These are phyloP conservation scores for Alternaria panax DNA, from an alignment of 2,329 filamentous ascomycete genomes.

Conservation along the genomic window DNA sequence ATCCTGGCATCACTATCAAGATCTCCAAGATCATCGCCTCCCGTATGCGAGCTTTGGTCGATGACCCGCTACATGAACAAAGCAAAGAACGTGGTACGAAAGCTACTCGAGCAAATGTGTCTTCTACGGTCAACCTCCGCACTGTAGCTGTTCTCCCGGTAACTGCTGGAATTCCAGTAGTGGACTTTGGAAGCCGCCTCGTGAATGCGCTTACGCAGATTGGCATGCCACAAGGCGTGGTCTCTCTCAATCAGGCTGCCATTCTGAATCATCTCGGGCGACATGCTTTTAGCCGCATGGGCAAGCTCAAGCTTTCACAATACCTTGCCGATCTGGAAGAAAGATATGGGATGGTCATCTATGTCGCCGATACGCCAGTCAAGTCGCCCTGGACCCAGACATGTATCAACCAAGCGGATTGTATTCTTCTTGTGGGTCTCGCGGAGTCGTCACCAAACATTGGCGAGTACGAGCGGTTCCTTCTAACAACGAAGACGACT, in stretches of 20 bases:
- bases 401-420: conserved; percentile 95
- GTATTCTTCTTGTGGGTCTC: conserved; percentile 88
- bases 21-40: conserved; percentile 98
- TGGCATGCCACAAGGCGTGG: conserved; percentile 86
- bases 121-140: conserved; percentile 88
- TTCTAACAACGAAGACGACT: conserved; percentile 96
- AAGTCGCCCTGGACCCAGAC: conserved; percentile 99
- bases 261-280: conserved; percentile 94
- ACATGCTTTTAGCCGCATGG: conserved; percentile 97
- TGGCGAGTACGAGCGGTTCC: conserved; percentile 94
- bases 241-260: conserved; percentile 88
- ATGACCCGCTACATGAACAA: conserved; percentile 75
- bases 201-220: conserved; percentile 90
- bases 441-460: conserved; percentile 90
- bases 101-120: conserved; percentile 68
- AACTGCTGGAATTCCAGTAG: conserved; percentile 87
- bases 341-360: conserved; percentile 93
- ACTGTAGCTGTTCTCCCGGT: conserved; percentile 94
- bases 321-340: conserved; percentile 97
- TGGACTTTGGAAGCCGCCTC: conserved; percentile 90
- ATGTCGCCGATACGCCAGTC: conserved; percentile 95
- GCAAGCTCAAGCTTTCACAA: conserved; percentile 92
- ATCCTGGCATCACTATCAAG: conserved; percentile 98
- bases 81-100: conserved; percentile 68
- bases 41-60: conserved; percentile 87